Evolutionary conservation across 768 basidiomycete genomes (phyloP), one percentile per base, ranked within the genome.

Genomic region (Coprinellus micaceus): DNA sequence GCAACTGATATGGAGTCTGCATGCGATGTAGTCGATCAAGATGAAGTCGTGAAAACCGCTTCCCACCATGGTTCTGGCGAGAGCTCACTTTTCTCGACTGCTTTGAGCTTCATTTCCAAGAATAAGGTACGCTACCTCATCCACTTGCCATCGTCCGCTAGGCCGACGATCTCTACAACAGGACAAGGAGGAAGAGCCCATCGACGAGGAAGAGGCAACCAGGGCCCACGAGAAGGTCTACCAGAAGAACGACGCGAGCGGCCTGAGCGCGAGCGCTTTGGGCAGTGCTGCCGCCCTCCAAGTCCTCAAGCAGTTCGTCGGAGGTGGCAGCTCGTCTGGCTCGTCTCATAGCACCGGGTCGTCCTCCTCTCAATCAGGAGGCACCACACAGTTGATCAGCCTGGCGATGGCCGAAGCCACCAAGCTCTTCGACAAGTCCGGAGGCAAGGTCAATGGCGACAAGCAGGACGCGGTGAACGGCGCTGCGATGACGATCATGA

Each of bases 391-490:
- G 68, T 73, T 95, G 57, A 85, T 96, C 70, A 88, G 88, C 64
- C 70, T 92, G 69, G 93, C 94, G 3, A 92, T 96, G 91, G 82
- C 83, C 0, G 87, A 95, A 62, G 88, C 85, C 0, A 74, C 80
- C 15, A 88, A 90, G 66, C 71, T 91, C 48, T 89, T 94, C 61
- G 89, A 91, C 63, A 71, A 79, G 60, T 77, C 81, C 24, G 88
- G 87, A 19, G 83, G 84, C 7, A 78, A 82, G 3, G 74, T 83
- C 3, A 78, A 81, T 11, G 85, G 86, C 10, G 79, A 79, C 66
- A 91, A 90, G 72, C 92, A 95, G 64, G 90, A 93, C 63, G 86
- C 85, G 9, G 84, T 95, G 64, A 91, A 89, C 56, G 81, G 88
- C 12, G 93, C 93, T 44, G 91, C 87, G 2, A 85, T 87, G 83